A percentile compares a stretch with the other conserved stretches of the same genome.
These are phyloP conservation scores for Fusarium nematophilum DNA, from an alignment of 2,329 filamentous ascomycete genomes.

Conservation along the genomic window DNA sequence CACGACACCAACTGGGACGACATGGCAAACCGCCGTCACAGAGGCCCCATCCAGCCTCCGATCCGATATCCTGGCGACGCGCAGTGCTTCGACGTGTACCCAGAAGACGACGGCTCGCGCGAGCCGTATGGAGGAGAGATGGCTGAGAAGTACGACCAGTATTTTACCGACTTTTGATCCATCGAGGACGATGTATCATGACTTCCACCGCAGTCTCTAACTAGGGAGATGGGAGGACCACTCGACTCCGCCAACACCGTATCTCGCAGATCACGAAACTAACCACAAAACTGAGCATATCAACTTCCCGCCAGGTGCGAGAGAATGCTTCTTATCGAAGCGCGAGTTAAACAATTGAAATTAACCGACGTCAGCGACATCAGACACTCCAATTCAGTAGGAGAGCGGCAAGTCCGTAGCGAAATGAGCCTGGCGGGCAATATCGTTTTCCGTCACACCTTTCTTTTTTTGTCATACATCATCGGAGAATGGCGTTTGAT, in stretches of 20 bases:
- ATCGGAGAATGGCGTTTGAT: slow-evolving; percentile 28
- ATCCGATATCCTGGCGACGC: slow-evolving; percentile 79
- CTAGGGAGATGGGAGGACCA: background rate
- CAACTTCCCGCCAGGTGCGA: slow-evolving; percentile 5
- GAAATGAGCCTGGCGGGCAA: slow-evolving; percentile 20
- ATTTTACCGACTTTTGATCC: slow-evolving; percentile 73
- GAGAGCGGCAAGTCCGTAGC: slow-evolving; percentile 23
- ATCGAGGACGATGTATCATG: background rate
- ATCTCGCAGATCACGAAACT: too few species aligned
- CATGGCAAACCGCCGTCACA: slow-evolving; percentile 70
- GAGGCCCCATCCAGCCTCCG: slow-evolving; percentile 81
- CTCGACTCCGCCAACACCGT: too few species aligned
- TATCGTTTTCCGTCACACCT: slow-evolving; percentile 7
- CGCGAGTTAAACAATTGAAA: background rate
- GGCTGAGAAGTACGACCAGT: slow-evolving; percentile 74
- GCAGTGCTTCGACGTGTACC: slow-evolving; percentile 84
- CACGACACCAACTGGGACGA: slow-evolving; percentile 78
- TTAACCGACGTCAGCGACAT: background rate
- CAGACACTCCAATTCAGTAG: slow-evolving; percentile 4
- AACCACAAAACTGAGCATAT: too few species aligned
- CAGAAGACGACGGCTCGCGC: slow-evolving; percentile 75
- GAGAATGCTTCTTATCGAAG: background rate
- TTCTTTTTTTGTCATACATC: slow-evolving; percentile 11
- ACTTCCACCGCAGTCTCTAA: background rate
- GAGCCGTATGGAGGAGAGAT: slow-evolving; percentile 78